Evolutionary conservation across 2,329 filamentous ascomycete species (phyloP).

Genomic region (Aspergillus melleus): DNA sequence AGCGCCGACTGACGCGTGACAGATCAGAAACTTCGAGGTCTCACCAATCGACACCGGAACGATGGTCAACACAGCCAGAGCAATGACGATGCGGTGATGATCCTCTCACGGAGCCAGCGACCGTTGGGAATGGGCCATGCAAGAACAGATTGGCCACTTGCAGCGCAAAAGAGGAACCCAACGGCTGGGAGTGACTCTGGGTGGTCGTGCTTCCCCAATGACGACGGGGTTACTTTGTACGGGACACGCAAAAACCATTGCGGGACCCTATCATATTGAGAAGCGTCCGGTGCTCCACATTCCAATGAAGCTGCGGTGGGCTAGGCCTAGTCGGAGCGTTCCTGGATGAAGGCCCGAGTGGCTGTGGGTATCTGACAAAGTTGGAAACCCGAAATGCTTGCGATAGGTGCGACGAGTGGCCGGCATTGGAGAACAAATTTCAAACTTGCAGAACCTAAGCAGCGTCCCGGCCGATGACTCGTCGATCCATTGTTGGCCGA

Average conservation of each 20-base stretch:
- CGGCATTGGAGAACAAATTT: constrained; percentile 10
- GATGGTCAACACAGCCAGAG: not conserved
- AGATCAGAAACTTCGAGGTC: constrained; percentile 24
- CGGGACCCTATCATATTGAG: not conserved
- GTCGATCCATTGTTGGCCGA: constrained; percentile 12
- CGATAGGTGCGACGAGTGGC: constrained; percentile 17
- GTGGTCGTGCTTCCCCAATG: not conserved
- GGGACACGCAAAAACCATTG: not conserved
- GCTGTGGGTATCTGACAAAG: constrained; percentile 13
- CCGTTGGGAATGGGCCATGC: constrained; percentile 9
- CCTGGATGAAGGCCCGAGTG: constrained; percentile 16
- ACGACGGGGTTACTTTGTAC: not conserved
- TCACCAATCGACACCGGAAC: constrained; percentile 1
- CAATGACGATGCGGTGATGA: not conserved
- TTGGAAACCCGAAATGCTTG: constrained; percentile 6
- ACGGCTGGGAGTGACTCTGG: not conserved
- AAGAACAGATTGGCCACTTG: not conserved
- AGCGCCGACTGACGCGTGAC: constrained; percentile 31
- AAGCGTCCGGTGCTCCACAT: constrained; percentile 12
- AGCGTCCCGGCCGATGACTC: constrained; percentile 11
- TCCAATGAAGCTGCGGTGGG: constrained; percentile 12
- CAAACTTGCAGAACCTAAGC: constrained; percentile 16
- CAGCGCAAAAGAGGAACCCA: not conserved
- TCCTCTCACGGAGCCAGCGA: not conserved
- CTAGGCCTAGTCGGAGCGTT: constrained; percentile 18